Percentiles rank a stretch among this genome's conserved stretches.
phyloP scores from a whole-genome alignment of 371 early-diverging fungal genomes.

The Apophysomyces trapeziformis region DNA sequence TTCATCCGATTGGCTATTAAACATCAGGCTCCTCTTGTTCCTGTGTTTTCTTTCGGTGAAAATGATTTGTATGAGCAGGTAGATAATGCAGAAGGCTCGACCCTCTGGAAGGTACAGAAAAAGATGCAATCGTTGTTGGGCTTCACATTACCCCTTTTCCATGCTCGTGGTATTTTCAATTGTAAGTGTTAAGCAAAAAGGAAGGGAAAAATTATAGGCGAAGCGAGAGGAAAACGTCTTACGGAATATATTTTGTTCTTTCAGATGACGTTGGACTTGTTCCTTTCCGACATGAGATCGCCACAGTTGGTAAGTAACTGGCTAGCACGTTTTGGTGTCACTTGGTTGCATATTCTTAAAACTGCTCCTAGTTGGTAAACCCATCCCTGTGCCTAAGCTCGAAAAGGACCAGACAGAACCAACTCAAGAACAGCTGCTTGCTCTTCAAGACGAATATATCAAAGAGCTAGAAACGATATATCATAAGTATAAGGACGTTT shows the following conservation, averaged over 20 bases:
- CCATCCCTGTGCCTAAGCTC: slow-evolving; percentile 63
- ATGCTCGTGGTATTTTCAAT: slow-evolving; percentile 77
- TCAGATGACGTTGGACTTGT: slow-evolving; percentile 61
- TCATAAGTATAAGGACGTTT: slow-evolving; percentile 74
- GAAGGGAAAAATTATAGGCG: not conserved
- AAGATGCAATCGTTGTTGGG: slow-evolving; percentile 63
- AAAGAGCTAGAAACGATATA: slow-evolving; percentile 62
- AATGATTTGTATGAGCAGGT: slow-evolving; percentile 79
- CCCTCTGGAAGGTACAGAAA: slow-evolving; percentile 60
- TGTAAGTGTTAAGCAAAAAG: slow-evolving; percentile 45
- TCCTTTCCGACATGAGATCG: slow-evolving; percentile 59
- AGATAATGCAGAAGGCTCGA: slow-evolving; percentile 54
- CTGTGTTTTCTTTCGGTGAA: slow-evolving; percentile 83
- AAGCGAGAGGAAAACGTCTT: not conserved
- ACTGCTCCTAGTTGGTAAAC: slow-evolving; percentile 62
- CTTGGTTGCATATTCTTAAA: not conserved
- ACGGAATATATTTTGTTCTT: too few species aligned
- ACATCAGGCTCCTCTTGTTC: slow-evolving; percentile 71
- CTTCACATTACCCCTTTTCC: slow-evolving; percentile 75
- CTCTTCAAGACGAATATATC: slow-evolving; percentile 68
- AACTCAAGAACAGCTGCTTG: slow-evolving; percentile 65
- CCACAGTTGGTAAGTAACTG: slow-evolving; percentile 51
- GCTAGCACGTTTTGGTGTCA: not conserved
- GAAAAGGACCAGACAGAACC: slow-evolving; percentile 58
- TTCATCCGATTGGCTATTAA: slow-evolving; percentile 84